Base-by-base conservation (phyloP, 495 filamentous ascomycete species). In the Stereocaulon alpinum region DNA sequence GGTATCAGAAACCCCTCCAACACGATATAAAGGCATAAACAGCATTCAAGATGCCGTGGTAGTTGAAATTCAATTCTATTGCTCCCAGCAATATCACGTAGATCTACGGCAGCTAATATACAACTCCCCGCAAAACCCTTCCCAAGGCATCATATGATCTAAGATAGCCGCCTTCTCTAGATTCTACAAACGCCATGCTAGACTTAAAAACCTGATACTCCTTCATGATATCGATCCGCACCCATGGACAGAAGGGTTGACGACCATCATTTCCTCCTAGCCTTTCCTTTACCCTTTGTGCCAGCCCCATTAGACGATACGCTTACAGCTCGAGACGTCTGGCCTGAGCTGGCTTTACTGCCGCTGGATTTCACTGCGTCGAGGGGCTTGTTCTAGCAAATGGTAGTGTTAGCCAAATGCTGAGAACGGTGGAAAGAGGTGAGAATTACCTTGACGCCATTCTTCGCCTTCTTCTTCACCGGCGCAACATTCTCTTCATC, bases 401-500 rank as follows among this genome's bases (percentile, higher is more conserved):
- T 9, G 34, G 5, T 22, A 61, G 56, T 6, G 54, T 68, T 67
- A 65, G 63, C n/a, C n/a, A n/a, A n/a, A n/a, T n/a, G n/a, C n/a
- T n/a, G n/a, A n/a, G n/a, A n/a, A n/a, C n/a, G n/a, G n/a, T n/a
- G n/a, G n/a, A n/a, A n/a, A n/a, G n/a, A n/a, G n/a, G n/a, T n/a
- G n/a, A n/a, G n/a, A n/a, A n/a, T n/a, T 72, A 85, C 83, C 73
- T 84, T 82, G 56, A 89, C 86, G 59, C 83, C 82, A 65, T 85
- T 86, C 80, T 95, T 95, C 17, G 82, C 79, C 79, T 93, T 95
- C 82, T 96, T 98, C 81, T 91, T 91, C 1, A 83, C 84, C 37
- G 92, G 91, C 1, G 85, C 84, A 68, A 84, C 80, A 20, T 88
- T 86, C 63, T 92, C 89, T 60, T 96, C 80, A 53, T 93, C 88